phyloP scores from a whole-genome alignment of 108 stramenopile genomes.

The Cylindrotheca closterium region DNA sequence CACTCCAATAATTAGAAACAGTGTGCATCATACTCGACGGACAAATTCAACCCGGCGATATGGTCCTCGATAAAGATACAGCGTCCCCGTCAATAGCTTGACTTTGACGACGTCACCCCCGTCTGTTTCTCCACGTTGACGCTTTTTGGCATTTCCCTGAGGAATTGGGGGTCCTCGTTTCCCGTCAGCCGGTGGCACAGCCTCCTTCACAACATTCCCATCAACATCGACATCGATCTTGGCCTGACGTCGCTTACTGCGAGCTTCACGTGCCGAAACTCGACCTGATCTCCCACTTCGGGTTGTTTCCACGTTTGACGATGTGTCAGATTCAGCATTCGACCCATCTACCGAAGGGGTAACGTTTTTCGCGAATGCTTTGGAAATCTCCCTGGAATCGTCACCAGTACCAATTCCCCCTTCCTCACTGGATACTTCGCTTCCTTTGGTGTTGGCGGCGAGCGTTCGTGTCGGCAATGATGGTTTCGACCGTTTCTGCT shows the following conservation, averaged over 20 bases:
- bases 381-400: too few relatives aligned
- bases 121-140: conserved; percentile 5
- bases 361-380: background rate
- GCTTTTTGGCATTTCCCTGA: conserved; percentile 7
- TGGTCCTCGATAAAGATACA: conserved; percentile 53
- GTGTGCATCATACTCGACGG: conserved; percentile 50
- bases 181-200: conserved; percentile 4
- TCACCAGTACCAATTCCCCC: conserved; percentile 20
- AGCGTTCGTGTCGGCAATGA: background rate
- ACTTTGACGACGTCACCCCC: conserved; percentile 57
- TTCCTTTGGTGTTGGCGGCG: too few relatives aligned
- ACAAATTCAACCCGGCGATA: conserved; percentile 56
- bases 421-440: conserved; percentile 5
- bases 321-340: background rate
- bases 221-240: conserved; percentile 31
- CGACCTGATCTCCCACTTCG: background rate
- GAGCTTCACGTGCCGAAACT: conserved; percentile 37
- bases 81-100: conserved; percentile 61
- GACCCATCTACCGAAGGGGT: background rate
- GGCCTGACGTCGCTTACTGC: conserved; percentile 45
- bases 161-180: conserved; percentile 13
- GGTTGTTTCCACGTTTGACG: background rate
- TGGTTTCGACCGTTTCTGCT: background rate
- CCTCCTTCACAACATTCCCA: background rate
- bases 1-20: too few relatives aligned